Percentiles rank a stretch among this genome's conserved stretches.
Conservation (phyloP, 106 monocot genomes). For the Acanthochlamys bracteata region DNA sequence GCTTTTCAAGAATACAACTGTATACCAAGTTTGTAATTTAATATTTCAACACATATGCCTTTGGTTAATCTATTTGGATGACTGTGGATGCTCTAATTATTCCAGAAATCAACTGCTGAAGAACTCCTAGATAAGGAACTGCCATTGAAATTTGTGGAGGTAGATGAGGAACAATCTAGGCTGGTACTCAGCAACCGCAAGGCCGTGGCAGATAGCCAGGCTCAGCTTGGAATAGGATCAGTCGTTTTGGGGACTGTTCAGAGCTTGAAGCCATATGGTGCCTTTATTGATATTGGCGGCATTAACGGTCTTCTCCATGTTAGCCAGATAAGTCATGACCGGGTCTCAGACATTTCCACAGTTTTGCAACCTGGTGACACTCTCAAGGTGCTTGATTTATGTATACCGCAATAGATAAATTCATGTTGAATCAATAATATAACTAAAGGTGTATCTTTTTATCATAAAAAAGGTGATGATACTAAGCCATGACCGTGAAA, state of each 20-base stretch:
- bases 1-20: too few species aligned
- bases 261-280: constrained; percentile 92
- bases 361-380: constrained; percentile 89
- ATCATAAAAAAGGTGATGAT: constrained; percentile 81
- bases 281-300: constrained; percentile 91
- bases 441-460: neutral
- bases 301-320: constrained; percentile 94
- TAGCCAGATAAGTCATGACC: constrained; percentile 99
- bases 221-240: constrained; percentile 91
- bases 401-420: neutral
- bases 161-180: constrained; percentile 85
- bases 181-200: constrained; percentile 94
- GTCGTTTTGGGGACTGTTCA: constrained; percentile 88
- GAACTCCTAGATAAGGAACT: constrained; percentile 77
- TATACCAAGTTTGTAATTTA: too few species aligned
- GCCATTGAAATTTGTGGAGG: constrained; percentile 82
- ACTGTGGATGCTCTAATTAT: constrained; percentile 1
- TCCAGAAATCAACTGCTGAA: constrained; percentile 76
- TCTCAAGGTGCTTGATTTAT: constrained; percentile 54
- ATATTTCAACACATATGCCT: too few species aligned
- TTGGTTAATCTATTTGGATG: neutral
- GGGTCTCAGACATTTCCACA: constrained; percentile 79
- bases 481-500: constrained; percentile 89
- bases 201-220: constrained; percentile 83
- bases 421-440: neutral